Conservation (phyloP, 371 early-diverging fungal species). For the Mortierella sp. region DNA sequence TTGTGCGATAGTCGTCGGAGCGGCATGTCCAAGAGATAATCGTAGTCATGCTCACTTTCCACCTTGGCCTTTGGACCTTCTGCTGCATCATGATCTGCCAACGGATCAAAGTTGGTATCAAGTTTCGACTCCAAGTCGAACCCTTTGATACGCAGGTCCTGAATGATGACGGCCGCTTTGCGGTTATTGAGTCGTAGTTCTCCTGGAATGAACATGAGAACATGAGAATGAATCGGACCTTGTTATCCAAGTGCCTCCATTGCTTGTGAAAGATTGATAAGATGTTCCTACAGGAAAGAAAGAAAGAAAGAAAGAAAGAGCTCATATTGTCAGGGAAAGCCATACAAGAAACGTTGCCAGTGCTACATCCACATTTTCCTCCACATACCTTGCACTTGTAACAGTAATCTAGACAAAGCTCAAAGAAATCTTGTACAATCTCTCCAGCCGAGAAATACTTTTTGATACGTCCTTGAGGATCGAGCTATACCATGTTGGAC, state of each 20-base stretch:
- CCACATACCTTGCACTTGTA: constrained; percentile 85
- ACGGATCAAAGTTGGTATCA: constrained; percentile 47
- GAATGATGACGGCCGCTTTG: constrained; percentile 82
- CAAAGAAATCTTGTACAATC: constrained; percentile 94
- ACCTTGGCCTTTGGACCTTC: constrained; percentile 60
- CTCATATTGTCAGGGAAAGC: background rate
- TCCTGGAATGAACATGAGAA: constrained; percentile 92
- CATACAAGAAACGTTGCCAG: background rate
- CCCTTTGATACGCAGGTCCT: constrained; percentile 79
- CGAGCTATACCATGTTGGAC: constrained; percentile 98
- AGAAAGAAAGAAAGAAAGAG: too few relatives aligned
- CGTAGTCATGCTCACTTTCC: constrained; percentile 72
- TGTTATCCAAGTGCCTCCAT: constrained; percentile 85
- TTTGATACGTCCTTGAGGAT: constrained; percentile 88
- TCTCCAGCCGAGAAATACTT: constrained; percentile 87
- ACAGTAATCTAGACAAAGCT: constrained; percentile 90
- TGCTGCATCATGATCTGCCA: constrained; percentile 56
- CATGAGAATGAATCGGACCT: constrained; percentile 93
- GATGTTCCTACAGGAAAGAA: constrained; percentile 60
- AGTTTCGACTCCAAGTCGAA: constrained; percentile 75
- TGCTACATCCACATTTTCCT: background rate
- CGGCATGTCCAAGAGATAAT: constrained; percentile 96
- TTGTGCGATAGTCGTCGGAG: constrained; percentile 94
- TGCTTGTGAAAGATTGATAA: constrained; percentile 84
- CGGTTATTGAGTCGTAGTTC: constrained; percentile 89